Percentiles rank a stretch among this genome's conserved stretches.
phyloP scores from a whole-genome alignment of 2,329 filamentous ascomycete species.

The Shiraia sp. region DNA sequence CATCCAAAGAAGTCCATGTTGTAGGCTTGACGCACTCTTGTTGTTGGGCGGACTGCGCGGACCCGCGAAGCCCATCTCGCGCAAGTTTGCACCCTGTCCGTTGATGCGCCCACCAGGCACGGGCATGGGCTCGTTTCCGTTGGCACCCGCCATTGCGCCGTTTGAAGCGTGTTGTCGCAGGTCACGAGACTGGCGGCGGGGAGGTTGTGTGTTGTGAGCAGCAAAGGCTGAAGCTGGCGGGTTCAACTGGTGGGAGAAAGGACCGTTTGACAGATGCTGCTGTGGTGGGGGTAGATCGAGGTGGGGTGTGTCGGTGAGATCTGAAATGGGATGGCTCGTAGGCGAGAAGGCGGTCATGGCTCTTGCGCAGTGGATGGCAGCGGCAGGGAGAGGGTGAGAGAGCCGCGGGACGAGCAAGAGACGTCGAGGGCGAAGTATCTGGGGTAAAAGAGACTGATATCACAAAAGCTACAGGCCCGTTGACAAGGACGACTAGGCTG shows the following conservation, averaged over 20 bases:
- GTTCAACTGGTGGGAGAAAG: constrained; percentile 34
- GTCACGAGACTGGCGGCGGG: constrained; percentile 35
- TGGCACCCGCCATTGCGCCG: constrained; percentile 40
- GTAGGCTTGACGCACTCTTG: constrained; percentile 46
- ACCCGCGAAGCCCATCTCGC: constrained; percentile 45
- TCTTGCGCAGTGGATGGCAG: constrained; percentile 7
- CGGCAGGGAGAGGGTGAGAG: constrained; percentile 3
- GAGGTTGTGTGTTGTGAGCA: constrained; percentile 24
- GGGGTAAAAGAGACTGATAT: constrained; percentile 21
- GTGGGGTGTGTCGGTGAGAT: constrained; percentile 35
- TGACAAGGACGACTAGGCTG: constrained; percentile 19
- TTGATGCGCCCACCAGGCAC: constrained; percentile 41
- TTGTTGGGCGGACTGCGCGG: constrained; percentile 55
- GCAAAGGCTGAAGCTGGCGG: constrained; percentile 20
- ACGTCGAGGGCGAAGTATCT: constrained; percentile 6
- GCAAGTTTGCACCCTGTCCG: constrained; percentile 35
- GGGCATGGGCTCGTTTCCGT: constrained; percentile 42
- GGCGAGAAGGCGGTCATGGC: constrained; percentile 37
- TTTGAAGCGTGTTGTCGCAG: constrained; percentile 32
- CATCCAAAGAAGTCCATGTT: not conserved
- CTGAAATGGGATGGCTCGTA: constrained; percentile 16
- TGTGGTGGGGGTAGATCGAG: constrained; percentile 35
- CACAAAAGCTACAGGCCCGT: constrained; percentile 14
- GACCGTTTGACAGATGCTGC: constrained; percentile 22
- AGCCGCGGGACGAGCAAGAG: not conserved